Evolutionary conservation across 1,284 basidiomycete species (phyloP).

Genomic region (Golubevia pallescens): DNA sequence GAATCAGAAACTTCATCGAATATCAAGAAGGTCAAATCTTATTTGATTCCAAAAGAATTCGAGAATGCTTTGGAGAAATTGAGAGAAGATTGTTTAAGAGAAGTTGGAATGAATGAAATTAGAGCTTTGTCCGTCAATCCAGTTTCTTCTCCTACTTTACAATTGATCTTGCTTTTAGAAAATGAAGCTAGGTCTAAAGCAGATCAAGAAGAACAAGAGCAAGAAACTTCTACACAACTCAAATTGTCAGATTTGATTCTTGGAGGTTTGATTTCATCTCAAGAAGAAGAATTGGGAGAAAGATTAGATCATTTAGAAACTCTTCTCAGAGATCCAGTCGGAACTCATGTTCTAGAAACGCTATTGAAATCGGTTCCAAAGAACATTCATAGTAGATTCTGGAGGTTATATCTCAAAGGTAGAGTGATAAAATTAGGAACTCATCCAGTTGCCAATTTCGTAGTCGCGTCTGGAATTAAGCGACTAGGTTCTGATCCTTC

Average conservation of each 20-base stretch:
- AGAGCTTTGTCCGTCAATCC: conserved; percentile 1
- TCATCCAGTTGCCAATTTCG: conserved; percentile 56
- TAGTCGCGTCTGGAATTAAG: conserved; percentile 31
- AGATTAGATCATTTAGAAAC: conserved; percentile 47
- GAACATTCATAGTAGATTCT: conserved; percentile 29
- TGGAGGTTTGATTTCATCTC: conserved; percentile 2
- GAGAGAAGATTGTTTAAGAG: not conserved
- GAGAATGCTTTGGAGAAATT: not conserved
- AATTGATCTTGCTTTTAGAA: too few relatives aligned
- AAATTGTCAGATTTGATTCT: conserved; percentile 16
- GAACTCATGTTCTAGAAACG: conserved; percentile 45
- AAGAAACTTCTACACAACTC: not conserved
- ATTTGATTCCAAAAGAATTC: conserved; percentile 1
- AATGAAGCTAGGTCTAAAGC: too few relatives aligned
- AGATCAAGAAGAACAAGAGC: too few relatives aligned
- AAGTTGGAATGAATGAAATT: conserved; percentile 6
- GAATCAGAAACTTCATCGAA: conserved; percentile 1
- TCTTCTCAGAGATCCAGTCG: conserved; percentile 47
- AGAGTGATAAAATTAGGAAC: conserved; percentile 44
- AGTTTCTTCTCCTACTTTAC: not conserved
- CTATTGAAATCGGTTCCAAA: conserved; percentile 15
- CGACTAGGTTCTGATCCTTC: conserved; percentile 21
- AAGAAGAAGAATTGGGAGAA: conserved; percentile 1
- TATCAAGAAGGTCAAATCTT: not conserved
- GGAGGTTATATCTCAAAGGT: conserved; percentile 33